A percentile compares a stretch with the other conserved stretches of the same genome.
phyloP scores from a whole-genome alignment of 2,329 filamentous ascomycete species.

The Zasmidium angulare region DNA sequence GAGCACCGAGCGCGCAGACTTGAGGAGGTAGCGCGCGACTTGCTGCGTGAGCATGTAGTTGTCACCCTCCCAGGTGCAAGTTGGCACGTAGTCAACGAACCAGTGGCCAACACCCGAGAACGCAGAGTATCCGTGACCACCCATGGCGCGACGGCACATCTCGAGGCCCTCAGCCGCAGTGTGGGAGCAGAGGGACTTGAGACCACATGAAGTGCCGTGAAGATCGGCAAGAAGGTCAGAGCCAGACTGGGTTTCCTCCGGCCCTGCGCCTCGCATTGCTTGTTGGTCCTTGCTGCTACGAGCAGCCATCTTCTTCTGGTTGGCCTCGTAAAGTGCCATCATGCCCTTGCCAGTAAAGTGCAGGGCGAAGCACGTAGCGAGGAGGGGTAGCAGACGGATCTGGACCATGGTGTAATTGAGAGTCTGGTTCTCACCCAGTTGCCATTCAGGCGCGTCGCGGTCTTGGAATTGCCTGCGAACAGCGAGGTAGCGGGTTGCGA shows the following conservation, averaged over 20 bases:
- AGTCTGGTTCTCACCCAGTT: constrained; percentile 68
- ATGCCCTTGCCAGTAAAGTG: constrained; percentile 77
- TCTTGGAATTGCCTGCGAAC: constrained; percentile 78
- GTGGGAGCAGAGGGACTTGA: constrained; percentile 72
- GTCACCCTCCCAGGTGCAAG: constrained; percentile 72
- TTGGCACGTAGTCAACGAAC: constrained; percentile 75
- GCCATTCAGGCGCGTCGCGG: constrained; percentile 60
- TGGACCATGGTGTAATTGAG: constrained; percentile 82
- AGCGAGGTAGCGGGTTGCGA: constrained; percentile 71
- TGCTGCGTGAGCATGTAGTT: constrained; percentile 84
- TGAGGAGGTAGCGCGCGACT: constrained; percentile 73
- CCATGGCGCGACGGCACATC: constrained; percentile 71
- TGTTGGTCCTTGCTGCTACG: constrained; percentile 45
- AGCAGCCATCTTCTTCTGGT: constrained; percentile 64
- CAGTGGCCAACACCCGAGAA: constrained; percentile 74
- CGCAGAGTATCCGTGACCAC: constrained; percentile 73
- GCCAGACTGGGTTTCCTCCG: constrained; percentile 65
- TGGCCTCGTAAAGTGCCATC: constrained; percentile 71
- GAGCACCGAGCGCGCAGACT: constrained; percentile 71
- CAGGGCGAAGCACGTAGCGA: constrained; percentile 74
- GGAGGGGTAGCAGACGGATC: constrained; percentile 67
- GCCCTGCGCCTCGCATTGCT: constrained; percentile 59
- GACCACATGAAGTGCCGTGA: constrained; percentile 72
- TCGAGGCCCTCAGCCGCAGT: constrained; percentile 74
- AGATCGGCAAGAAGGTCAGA: constrained; percentile 70